Evolutionary conservation across 1,139 yeast genomes (phyloP).

Genomic region (Suhomyces bolitotheri): DNA sequence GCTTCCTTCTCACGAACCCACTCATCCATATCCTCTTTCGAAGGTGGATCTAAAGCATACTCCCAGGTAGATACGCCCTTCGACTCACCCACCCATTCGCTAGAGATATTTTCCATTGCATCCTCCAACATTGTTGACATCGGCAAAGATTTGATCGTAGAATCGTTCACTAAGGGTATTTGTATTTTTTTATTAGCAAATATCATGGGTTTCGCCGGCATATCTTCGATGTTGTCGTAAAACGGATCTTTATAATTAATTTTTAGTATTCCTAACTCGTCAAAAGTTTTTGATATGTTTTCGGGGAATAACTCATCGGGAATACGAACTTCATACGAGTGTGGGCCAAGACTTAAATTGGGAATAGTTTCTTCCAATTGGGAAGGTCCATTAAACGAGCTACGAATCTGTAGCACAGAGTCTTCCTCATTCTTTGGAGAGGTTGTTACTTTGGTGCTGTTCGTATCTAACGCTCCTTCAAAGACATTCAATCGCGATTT

Average conservation of each 20-base stretch:
- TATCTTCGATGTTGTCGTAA: slow-evolving; percentile 53
- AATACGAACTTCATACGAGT: slow-evolving; percentile 21
- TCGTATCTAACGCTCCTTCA: neutral
- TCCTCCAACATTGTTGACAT: slow-evolving; percentile 16
- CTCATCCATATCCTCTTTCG: slow-evolving; percentile 20
- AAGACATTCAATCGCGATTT: too few relatives aligned
- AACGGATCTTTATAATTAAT: slow-evolving; percentile 63
- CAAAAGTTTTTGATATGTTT: slow-evolving; percentile 38
- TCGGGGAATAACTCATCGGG: slow-evolving; percentile 23
- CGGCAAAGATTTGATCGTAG: slow-evolving; percentile 15
- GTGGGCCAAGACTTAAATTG: slow-evolving; percentile 2
- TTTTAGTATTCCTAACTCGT: slow-evolving; percentile 47
- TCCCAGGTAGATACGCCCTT: slow-evolving; percentile 25
- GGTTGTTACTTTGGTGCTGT: neutral
- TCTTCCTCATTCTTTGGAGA: neutral
- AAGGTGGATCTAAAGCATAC: slow-evolving; percentile 34
- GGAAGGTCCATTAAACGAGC: slow-evolving; percentile 13
- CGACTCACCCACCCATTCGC: neutral
- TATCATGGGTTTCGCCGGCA: slow-evolving; percentile 54
- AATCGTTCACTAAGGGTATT: slow-evolving; percentile 31
- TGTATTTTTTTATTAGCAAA: slow-evolving; percentile 67
- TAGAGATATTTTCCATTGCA: neutral
- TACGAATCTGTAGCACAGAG: slow-evolving; percentile 14
- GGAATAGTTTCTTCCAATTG: neutral
- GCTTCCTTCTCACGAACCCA: slow-evolving; percentile 25